These are phyloP conservation scores for Metschnikowia rubicola DNA, from an alignment of 805 yeast species.

Conservation along the genomic window DNA sequence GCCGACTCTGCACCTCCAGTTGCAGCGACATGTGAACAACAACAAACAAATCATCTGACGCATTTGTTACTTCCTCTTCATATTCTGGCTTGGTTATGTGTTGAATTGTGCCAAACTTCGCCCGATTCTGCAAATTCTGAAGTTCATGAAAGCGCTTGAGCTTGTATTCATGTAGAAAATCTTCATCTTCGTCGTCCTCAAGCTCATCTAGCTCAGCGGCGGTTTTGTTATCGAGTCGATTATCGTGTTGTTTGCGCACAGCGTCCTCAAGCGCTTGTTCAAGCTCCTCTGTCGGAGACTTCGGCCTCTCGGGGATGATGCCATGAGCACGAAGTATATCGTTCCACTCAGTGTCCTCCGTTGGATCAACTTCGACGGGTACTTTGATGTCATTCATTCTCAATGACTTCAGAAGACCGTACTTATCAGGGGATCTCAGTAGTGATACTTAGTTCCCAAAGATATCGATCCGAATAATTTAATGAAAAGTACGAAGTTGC, in stretches of 20 bases:
- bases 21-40: slow-evolving; percentile 73
- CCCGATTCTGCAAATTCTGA: slow-evolving; percentile 51
- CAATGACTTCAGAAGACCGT: no score
- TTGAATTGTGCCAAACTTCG: slow-evolving; percentile 69
- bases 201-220: slow-evolving; percentile 80
- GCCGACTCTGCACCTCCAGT: slow-evolving; percentile 68
- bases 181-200: slow-evolving; percentile 93
- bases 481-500: no score
- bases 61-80: slow-evolving; percentile 77
- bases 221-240: slow-evolving; percentile 72
- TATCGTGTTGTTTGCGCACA: slow-evolving; percentile 71
- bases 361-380: slow-evolving; percentile 87
- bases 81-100: slow-evolving; percentile 88
- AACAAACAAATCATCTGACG: slow-evolving; percentile 62
- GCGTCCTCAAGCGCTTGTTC: slow-evolving; percentile 90
- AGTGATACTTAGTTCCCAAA: no score
- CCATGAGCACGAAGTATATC: slow-evolving; percentile 90
- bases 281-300: slow-evolving; percentile 80
- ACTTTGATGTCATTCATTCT: slow-evolving; percentile 50
- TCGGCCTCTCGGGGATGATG: slow-evolving; percentile 86
- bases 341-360: slow-evolving; percentile 98
- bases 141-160: slow-evolving; percentile 76
- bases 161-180: slow-evolving; percentile 74
- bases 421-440: no score
- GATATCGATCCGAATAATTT: no score